Percentiles rank a stretch among this genome's conserved stretches.
Conservation (phyloP, 2,329 filamentous ascomycete species). For the Venturia effusa region DNA sequence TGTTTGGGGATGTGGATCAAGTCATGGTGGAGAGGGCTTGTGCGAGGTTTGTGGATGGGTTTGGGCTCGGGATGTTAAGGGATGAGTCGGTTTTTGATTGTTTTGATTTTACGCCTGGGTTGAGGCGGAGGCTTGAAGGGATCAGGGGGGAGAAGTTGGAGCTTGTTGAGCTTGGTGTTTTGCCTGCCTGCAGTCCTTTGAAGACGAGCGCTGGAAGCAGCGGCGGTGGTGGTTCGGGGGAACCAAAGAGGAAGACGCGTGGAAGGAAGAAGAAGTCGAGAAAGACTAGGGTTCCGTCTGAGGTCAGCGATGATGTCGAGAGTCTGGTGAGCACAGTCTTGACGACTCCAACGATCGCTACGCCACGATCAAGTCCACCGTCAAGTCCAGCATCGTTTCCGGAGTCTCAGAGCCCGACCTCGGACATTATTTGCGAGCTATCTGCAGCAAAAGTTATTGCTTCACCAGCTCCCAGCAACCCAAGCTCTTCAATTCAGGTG, state of each 20-base stretch:
- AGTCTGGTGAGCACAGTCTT: neutral
- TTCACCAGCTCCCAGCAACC: no score
- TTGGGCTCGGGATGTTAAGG: neutral
- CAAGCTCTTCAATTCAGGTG: no score
- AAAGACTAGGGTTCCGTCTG: neutral
- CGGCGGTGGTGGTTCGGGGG: neutral
- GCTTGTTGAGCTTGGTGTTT: neutral
- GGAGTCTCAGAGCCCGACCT: no score
- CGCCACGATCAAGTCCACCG: no score
- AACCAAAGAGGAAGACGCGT: neutral
- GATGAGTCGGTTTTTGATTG: neutral
- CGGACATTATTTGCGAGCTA: no score
- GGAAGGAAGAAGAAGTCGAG: neutral
- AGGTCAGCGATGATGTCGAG: neutral
- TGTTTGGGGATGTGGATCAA: neutral
- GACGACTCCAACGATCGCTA: no score
- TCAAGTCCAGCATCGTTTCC: no score
- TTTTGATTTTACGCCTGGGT: neutral
- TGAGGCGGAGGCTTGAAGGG: neutral
- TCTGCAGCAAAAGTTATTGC: no score
- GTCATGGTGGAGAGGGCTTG: neutral
- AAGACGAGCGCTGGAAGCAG: neutral
- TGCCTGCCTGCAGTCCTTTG: neutral
- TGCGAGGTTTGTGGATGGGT: neutral
- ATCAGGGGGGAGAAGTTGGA: neutral